Base-by-base conservation (phyloP, 192 early-diverging fungal genomes). In the Radiomyces spectabilis region DNA sequence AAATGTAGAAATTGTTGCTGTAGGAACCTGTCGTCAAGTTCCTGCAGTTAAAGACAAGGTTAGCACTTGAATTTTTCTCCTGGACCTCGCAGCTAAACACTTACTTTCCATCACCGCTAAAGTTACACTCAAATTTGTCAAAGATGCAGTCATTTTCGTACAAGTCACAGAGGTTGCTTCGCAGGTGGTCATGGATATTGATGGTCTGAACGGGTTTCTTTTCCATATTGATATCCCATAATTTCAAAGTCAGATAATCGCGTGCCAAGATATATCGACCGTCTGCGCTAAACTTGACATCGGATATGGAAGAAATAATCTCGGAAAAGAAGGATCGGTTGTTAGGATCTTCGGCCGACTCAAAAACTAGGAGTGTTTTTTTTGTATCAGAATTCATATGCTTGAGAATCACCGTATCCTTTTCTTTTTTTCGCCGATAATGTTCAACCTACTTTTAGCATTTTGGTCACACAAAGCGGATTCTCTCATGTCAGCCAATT, bases 101-200 rank as follows among this genome's bases (percentile, higher is more conserved):
- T 41, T 83, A 93, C 85, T 79, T 79, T 68, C 94, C 93, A 64
- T 94, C 88, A 24, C 93, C 94, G 66, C 91, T 93, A 56, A 97
- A 92, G 38, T 84, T 89, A 75, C 92, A 95, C 69, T 98, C 96
- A 65, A 98, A 98, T 79, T 98, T 98, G 82, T 98, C 96, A 82
- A 98, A 98, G 72, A 98, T 98, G 68, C 92, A 96, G 71, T 98
- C 96, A 75, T 96, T 98, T 60, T 98, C 96, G 76, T 98, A 98
- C 24, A 98, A 75, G 63, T 98, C 96, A 72, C 96, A 98, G 30
- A 98, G 79, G 66, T 94, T 95, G 69, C 84, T 85, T 64, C 87
- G 84, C 31, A 98, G 74, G 60, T 94, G 87, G 68, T 98, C 93
- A 68, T 98, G 94, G 22, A 98, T 94, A 56, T 82, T 85, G 68